phyloP scores from a whole-genome alignment of 768 basidiomycete species.

The Amanita pallidorosea region DNA sequence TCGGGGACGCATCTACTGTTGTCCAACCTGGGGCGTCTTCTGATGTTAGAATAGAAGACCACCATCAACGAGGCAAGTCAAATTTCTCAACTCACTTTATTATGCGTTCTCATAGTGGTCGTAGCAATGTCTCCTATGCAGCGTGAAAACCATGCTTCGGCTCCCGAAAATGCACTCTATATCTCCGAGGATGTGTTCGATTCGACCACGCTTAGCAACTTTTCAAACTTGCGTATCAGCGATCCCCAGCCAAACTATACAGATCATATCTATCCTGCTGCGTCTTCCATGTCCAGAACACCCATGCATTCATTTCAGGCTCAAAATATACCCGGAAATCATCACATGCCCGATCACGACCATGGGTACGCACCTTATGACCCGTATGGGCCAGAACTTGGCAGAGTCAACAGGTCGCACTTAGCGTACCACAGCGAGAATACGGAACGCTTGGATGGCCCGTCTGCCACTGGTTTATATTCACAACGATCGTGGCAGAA shows the following conservation, averaged over 20 bases:
- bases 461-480: not conserved
- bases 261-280: not conserved
- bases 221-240: not conserved
- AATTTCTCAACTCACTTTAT: not conserved
- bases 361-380: not conserved
- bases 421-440: not conserved
- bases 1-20: not conserved
- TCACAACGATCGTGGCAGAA: constrained; percentile 11
- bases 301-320: not conserved
- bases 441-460: not conserved
- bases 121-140: not conserved
- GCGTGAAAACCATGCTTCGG: not conserved
- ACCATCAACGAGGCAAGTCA: not conserved
- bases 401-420: not conserved
- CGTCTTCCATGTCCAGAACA: not conserved
- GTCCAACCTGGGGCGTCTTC: not conserved
- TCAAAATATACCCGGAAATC: not conserved
- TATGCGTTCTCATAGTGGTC: not conserved
- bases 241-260: not conserved
- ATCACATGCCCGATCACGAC: not conserved
- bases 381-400: not conserved
- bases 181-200: not conserved
- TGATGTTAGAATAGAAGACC: not conserved
- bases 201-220: not conserved
- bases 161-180: not conserved